Evolutionary conservation across 2,329 filamentous ascomycete genomes (phyloP).

Genomic region (Pseudocercospora macadamiae): DNA sequence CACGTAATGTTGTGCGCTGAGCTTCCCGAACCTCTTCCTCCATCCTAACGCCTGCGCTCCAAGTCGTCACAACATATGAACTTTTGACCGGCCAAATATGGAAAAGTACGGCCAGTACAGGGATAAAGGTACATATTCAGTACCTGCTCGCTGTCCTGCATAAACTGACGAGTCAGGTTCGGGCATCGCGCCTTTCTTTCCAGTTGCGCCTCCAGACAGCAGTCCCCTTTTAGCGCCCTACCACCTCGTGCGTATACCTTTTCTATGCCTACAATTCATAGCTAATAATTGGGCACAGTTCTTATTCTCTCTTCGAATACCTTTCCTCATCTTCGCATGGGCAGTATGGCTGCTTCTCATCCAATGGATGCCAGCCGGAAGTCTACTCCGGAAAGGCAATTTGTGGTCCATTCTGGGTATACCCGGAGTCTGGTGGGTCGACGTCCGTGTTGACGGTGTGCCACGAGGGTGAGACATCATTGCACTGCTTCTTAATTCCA

Average conservation of each 20-base stretch:
- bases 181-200: conserved; percentile 94
- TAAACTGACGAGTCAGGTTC: conserved; percentile 64
- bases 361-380: conserved; percentile 76
- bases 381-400: conserved; percentile 74
- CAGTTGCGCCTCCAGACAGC: conserved; percentile 68
- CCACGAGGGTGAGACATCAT: conserved; percentile 70
- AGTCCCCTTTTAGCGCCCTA: conserved; percentile 61
- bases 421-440: conserved; percentile 96
- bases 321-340: conserved; percentile 70
- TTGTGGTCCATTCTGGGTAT: conserved; percentile 87
- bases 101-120: conserved; percentile 94
- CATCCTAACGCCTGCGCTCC: neutral
- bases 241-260: conserved; percentile 31
- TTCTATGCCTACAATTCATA: neutral
- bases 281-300: conserved; percentile 45
- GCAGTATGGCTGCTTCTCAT: conserved; percentile 37
- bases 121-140: conserved; percentile 69
- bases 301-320: conserved; percentile 80
- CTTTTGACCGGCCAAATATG: conserved; percentile 57
- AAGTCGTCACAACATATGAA: conserved; percentile 5
- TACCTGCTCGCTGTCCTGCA: conserved; percentile 6
- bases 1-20: neutral
- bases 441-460: conserved; percentile 96
- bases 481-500: neutral
- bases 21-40: neutral